These are phyloP conservation scores for Claviceps africana DNA, from an alignment of 2,329 filamentous ascomycete species.

Conservation along the genomic window DNA sequence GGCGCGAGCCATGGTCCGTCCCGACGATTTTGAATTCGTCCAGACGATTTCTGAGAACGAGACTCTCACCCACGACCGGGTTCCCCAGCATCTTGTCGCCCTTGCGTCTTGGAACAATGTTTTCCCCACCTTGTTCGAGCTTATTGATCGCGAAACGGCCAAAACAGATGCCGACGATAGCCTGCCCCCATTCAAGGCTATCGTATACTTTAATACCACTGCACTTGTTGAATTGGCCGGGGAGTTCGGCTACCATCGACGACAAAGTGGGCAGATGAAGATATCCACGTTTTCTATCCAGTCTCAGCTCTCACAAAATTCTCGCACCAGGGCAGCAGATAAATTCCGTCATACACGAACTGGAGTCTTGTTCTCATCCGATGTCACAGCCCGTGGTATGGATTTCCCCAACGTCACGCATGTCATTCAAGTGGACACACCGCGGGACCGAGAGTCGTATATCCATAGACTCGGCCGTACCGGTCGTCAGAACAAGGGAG, in stretches of 20 bases:
- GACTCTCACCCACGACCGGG: slow-evolving; percentile 65
- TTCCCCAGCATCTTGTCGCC: slow-evolving; percentile 65
- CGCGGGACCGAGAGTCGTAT: slow-evolving; percentile 53
- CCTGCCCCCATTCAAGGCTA: slow-evolving; percentile 73
- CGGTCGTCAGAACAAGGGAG: slow-evolving; percentile 58
- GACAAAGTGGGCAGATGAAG: slow-evolving; percentile 24
- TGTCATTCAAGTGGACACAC: slow-evolving; percentile 58
- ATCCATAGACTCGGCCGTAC: slow-evolving; percentile 69
- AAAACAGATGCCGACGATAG: slow-evolving; percentile 25
- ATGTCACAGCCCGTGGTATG: slow-evolving; percentile 72
- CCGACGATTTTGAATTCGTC: slow-evolving; percentile 69
- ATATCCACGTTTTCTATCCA: slow-evolving; percentile 50
- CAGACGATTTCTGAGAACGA: slow-evolving; percentile 79
- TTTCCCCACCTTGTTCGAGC: slow-evolving; percentile 63
- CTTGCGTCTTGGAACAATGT: slow-evolving; percentile 60
- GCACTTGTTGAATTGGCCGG: slow-evolving; percentile 53
- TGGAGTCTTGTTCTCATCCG: slow-evolving; percentile 61
- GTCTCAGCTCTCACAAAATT: slow-evolving; percentile 55
- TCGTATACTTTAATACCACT: slow-evolving; percentile 79
- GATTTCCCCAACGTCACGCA: slow-evolving; percentile 72
- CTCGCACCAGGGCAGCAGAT: slow-evolving; percentile 58
- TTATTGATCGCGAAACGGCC: slow-evolving; percentile 48
- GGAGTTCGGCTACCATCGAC: slow-evolving; percentile 32
- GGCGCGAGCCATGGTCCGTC: slow-evolving; percentile 65
- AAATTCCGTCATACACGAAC: slow-evolving; percentile 50